Evolutionary conservation across 352 stramenopile genomes (phyloP), one percentile per base, ranked within the genome.

Genomic region (Globisporangium heterothallicum): DNA sequence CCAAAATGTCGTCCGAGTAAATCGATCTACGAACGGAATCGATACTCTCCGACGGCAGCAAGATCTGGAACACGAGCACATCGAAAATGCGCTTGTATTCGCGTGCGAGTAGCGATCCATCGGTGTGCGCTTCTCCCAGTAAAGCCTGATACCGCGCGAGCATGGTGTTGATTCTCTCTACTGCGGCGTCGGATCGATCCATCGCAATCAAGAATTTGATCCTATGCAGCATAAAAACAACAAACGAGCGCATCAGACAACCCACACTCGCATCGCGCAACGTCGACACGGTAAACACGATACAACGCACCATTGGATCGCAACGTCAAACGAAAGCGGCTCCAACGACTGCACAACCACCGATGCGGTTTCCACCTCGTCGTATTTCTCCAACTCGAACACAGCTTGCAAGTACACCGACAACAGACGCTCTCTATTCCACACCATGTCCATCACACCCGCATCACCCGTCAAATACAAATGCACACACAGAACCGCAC

Each of bases 201-300:
- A 88, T 88, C 14, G 71, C 74, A 3, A 85, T 44, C 10, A 88
- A 53, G 50, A 88, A 86, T 27, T 82, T 80, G 51, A 77, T 74
- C 69, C 69, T 78, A 26, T 7, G 27, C 3, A 46, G 0, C 24
- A 10, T 43, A 14, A 30, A 2, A 21, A 42, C 2, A 38, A 38
- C n/a, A 16, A 38, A 16, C 3, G n/a, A 38, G n/a, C 32, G 3
- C 32, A n/a, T 16, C 1, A 16, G 12, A 3, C 8, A 8, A 16
- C 21, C 16, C 10, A 48, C 9, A 19, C 22, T 30, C 10, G 7
- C 6, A n/a, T 6, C 4, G 38, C 24, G 18, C 3, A 18, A 6
- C 1, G 1, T 22, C 4, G 42, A 26, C 19, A n/a, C 41, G 5
- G 19, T 9, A 34, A 38, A n/a, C 29, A 52, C 1, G 8, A 40